Percentiles rank a stretch among this genome's conserved stretches.
Conservation (phyloP, 208 protist genomes). For the Crithidia thermophila region DNA sequence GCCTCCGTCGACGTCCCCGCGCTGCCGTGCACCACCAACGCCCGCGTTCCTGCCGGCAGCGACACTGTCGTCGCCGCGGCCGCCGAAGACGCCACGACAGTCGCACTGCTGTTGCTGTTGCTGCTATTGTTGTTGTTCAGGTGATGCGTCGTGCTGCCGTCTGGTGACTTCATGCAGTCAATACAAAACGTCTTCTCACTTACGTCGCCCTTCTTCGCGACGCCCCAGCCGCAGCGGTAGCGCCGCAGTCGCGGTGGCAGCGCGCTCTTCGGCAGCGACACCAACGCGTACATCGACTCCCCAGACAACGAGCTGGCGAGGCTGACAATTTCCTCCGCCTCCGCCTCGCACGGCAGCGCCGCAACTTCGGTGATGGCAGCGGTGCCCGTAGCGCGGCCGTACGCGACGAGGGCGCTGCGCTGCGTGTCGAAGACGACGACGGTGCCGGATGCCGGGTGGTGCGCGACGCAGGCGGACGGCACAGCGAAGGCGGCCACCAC, state of each 20-base stretch:
- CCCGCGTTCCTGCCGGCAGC: conserved; percentile 19
- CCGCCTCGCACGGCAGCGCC: neutral
- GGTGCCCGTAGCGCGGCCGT: conserved; percentile 3
- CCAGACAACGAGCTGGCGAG: conserved; percentile 23
- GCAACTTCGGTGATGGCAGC: neutral
- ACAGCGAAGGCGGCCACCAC: conserved; percentile 3
- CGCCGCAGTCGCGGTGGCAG: conserved; percentile 16
- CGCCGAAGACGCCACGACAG: neutral
- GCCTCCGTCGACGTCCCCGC: neutral
- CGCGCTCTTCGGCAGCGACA: neutral
- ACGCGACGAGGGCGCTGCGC: conserved; percentile 26
- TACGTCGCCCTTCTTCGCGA: neutral
- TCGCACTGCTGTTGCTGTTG: neutral
- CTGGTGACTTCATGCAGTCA: conserved; percentile 1
- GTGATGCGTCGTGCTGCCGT: no score
- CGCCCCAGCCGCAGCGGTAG: conserved; percentile 23
- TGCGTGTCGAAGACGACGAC: conserved; percentile 23
- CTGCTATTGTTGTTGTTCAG: neutral
- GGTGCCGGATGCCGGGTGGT: conserved; percentile 19
- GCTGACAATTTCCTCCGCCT: neutral
- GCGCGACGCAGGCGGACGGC: conserved; percentile 14
- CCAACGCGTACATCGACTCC: conserved; percentile 26
- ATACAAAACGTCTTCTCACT: conserved; percentile 13
- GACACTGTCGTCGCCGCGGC: neutral
- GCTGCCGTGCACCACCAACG: conserved; percentile 30